Percentiles rank a stretch among this genome's conserved stretches.
Evolutionary conservation across 2,329 filamentous ascomycete species (phyloP).

Genomic region (Xylariaceae sp.): DNA sequence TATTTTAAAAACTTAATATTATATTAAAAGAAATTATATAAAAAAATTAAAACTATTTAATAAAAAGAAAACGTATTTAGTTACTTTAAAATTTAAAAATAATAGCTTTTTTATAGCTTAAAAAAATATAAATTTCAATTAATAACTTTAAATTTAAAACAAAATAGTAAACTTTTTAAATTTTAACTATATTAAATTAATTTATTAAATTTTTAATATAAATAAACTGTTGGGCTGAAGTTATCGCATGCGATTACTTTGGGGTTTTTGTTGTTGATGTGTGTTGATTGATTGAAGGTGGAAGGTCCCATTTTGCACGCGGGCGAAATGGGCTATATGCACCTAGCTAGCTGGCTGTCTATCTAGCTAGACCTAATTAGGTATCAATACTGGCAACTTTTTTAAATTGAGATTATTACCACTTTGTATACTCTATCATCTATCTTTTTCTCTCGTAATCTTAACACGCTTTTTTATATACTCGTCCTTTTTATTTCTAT

Average conservation of each 20-base stretch:
- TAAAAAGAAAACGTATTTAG: neutral
- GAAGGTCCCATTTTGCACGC: too few species aligned
- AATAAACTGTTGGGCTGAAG: neutral
- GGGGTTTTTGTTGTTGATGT: neutral
- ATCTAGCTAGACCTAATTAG: too few species aligned
- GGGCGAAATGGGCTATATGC: too few species aligned
- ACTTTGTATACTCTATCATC: neutral
- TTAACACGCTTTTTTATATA: neutral
- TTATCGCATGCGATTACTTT: neutral
- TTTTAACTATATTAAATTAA: neutral
- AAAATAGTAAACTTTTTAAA: neutral
- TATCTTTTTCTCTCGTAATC: neutral
- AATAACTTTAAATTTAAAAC: neutral
- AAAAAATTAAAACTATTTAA: neutral
- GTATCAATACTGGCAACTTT: neutral
- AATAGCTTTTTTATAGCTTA: neutral
- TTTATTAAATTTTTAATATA: neutral
- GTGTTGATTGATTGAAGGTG: neutral
- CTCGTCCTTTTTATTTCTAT: neutral
- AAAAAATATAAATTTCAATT: neutral
- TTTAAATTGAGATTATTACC: neutral
- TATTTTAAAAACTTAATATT: neutral
- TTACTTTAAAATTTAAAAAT: neutral
- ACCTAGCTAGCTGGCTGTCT: too few species aligned
- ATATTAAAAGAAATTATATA: neutral